Evolutionary conservation across 352 stramenopile genomes (phyloP).

Genomic region (Globisporangium takayamanum): DNA sequence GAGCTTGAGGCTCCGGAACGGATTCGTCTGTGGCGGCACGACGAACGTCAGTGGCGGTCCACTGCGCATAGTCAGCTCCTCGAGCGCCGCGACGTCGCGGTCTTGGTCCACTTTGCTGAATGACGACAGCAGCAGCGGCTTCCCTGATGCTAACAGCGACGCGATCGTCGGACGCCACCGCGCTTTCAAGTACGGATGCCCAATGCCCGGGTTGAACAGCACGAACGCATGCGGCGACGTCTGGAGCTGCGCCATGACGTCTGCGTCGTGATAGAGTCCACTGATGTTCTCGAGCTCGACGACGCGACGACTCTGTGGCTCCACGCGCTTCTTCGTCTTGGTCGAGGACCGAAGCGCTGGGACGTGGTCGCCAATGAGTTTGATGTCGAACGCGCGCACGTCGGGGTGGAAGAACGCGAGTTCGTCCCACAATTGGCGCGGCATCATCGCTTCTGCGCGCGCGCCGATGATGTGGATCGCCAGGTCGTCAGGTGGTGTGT

Average conservation of each 20-base stretch:
- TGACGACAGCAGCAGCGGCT: slow-evolving; percentile 51
- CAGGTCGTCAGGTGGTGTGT: slow-evolving; percentile 6
- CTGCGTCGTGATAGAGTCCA: slow-evolving; percentile 46
- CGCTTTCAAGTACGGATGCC: slow-evolving; percentile 36
- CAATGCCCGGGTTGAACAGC: slow-evolving; percentile 70
- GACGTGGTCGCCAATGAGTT: slow-evolving; percentile 63
- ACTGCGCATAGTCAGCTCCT: slow-evolving; percentile 19
- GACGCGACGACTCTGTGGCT: slow-evolving; percentile 11
- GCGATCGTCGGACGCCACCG: slow-evolving; percentile 54
- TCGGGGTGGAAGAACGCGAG: slow-evolving; percentile 33
- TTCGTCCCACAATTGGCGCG: slow-evolving; percentile 60
- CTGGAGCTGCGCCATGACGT: slow-evolving; percentile 12
- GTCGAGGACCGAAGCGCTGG: slow-evolving; percentile 20
- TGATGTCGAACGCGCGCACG: slow-evolving; percentile 29
- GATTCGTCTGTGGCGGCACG: slow-evolving; percentile 36
- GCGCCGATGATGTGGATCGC: slow-evolving; percentile 57
- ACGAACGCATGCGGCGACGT: slow-evolving; percentile 48
- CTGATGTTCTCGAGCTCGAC: slow-evolving; percentile 37
- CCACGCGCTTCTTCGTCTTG: slow-evolving; percentile 7
- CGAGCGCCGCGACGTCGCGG: slow-evolving; percentile 41
- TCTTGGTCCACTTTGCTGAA: slow-evolving; percentile 60
- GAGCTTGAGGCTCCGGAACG: slow-evolving; percentile 56
- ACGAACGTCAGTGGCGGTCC: slow-evolving; percentile 25
- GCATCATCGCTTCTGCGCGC: slow-evolving; percentile 70
- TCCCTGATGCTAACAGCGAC: slow-evolving; percentile 30